These are phyloP conservation scores for Nyctanthes arbortristis DNA, from an alignment of 257 asterid species.

Conservation along the genomic window DNA sequence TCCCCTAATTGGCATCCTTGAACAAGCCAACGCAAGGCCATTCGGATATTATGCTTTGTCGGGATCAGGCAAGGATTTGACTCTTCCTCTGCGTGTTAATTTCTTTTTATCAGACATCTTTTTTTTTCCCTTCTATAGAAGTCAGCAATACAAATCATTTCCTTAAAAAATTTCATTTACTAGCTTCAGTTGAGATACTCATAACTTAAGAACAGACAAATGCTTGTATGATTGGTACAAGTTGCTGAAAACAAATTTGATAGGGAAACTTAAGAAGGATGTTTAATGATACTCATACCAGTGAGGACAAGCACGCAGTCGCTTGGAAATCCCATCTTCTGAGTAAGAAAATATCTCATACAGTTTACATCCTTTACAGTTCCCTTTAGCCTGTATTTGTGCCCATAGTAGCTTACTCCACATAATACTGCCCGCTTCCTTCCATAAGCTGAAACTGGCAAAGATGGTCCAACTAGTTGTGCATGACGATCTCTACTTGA, in stretches of 20 bases:
- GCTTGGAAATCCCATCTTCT: slow-evolving; percentile 54
- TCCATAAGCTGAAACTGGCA: slow-evolving; percentile 36
- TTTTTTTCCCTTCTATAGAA: not conserved
- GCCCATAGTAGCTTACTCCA: slow-evolving; percentile 61
- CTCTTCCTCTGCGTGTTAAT: slow-evolving; percentile 48
- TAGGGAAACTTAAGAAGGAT: not conserved
- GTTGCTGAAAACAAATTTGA: not conserved
- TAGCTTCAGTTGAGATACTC: not conserved
- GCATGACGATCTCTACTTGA: slow-evolving; percentile 17
- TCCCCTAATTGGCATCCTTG: slow-evolving; percentile 63
- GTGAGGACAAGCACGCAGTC: slow-evolving; percentile 58
- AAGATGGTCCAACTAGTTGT: slow-evolving; percentile 16
- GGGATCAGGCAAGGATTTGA: slow-evolving; percentile 46
- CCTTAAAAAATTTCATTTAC: slow-evolving; percentile 7
- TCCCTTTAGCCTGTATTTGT: slow-evolving; percentile 49
- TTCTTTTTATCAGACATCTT: slow-evolving; percentile 16
- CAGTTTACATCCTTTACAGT: slow-evolving; percentile 55
- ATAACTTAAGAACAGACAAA: not conserved
- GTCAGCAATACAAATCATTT: not conserved
- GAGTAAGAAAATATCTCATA: slow-evolving; percentile 47
- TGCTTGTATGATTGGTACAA: not conserved
- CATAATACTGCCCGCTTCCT: slow-evolving; percentile 62
- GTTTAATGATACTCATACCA: slow-evolving; percentile 37
- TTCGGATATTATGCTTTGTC: slow-evolving; percentile 50
- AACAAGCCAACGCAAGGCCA: slow-evolving; percentile 59